Evolutionary conservation across 2,329 filamentous ascomycete species (phyloP), one percentile per base, ranked within the genome.

Genomic region (Xylaria arbuscula): DNA sequence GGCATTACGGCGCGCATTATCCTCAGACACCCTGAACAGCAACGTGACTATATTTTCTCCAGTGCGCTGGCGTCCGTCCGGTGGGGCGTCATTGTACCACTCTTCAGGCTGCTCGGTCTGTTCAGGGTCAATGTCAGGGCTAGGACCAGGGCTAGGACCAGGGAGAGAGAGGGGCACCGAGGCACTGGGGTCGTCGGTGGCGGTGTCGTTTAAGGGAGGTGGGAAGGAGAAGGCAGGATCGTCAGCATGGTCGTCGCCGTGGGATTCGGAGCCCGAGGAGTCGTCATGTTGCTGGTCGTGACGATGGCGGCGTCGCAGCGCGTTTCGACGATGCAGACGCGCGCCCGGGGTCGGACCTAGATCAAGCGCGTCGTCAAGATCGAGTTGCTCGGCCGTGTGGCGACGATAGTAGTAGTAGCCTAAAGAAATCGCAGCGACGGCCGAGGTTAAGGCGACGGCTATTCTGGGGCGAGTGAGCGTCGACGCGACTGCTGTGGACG

Each of bases 21-120:
- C 94, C 79, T 98, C 94, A 0, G 94, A 97, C 55, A 98, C 97
- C 67, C 94, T 89, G 77, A 97, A 98, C 0, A 98, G 85, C 1
- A 98, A 84, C 70, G 90, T 93, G 54, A 97, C 91, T 57, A 97
- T 89, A 68, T 94, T 94, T 76, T 96, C 92, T 7, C 92, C 93
- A 40, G 83, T 87, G 66, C 85, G 84, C 68, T 84, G 83, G 38
- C 82, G 77, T 64, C 82, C 78, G 64, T 79, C 78, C 17, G 77
- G 78, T 64, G 74, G 70, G 45, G 78, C 75, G 24, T 87, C 85
- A 68, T 86, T 84, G 79, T 82, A 86, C 85, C 85, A 88, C 66
- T 86, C 84, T 59, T 85, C 83, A 3, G 81, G 79, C 36, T 78
- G 73, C 15, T 70, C 75, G 55, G 78, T 77, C 36, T 81, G 81